phyloP scores from a whole-genome alignment of 2,329 filamentous ascomycete genomes.

The Colletotrichum melonis region DNA sequence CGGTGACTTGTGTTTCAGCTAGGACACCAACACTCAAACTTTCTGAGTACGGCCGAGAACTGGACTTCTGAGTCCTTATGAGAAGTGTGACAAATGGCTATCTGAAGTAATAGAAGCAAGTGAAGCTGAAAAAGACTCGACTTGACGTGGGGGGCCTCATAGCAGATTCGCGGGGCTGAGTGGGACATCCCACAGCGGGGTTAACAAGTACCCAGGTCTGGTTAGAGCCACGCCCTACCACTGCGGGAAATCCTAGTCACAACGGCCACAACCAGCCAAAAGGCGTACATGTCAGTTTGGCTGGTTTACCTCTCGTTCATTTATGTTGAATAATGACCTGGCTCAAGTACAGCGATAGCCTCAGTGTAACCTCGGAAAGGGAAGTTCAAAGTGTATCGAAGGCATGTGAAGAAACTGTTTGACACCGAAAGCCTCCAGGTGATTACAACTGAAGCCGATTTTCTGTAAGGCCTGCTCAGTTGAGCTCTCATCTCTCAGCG shows the following conservation, averaged over 20 bases:
- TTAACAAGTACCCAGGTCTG: not conserved
- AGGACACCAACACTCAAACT: not conserved
- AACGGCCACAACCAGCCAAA: not conserved
- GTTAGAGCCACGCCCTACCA: constrained; percentile 23
- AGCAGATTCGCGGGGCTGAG: constrained; percentile 15
- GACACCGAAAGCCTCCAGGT: not conserved
- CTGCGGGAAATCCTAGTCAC: constrained; percentile 15
- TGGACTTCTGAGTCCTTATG: not conserved
- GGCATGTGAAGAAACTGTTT: not conserved
- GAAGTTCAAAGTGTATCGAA: not conserved
- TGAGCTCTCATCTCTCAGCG: too few relatives aligned
- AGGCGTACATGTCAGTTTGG: not conserved
- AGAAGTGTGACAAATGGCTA: not conserved
- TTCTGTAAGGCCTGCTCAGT: too few relatives aligned
- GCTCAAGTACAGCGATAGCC: not conserved
- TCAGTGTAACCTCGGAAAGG: not conserved
- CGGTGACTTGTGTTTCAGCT: constrained; percentile 6
- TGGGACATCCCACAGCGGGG: constrained; percentile 19
- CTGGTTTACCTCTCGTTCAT: not conserved
- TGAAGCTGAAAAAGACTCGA: constrained; percentile 7
- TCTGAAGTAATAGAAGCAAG: not conserved
- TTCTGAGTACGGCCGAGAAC: not conserved
- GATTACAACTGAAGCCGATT: not conserved
- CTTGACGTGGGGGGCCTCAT: not conserved
- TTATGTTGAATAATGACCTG: not conserved